A percentile compares a stretch with the other conserved stretches of the same genome.
phyloP scores from a whole-genome alignment of 1,284 basidiomycete species.

The Microbotryum intermedium region DNA sequence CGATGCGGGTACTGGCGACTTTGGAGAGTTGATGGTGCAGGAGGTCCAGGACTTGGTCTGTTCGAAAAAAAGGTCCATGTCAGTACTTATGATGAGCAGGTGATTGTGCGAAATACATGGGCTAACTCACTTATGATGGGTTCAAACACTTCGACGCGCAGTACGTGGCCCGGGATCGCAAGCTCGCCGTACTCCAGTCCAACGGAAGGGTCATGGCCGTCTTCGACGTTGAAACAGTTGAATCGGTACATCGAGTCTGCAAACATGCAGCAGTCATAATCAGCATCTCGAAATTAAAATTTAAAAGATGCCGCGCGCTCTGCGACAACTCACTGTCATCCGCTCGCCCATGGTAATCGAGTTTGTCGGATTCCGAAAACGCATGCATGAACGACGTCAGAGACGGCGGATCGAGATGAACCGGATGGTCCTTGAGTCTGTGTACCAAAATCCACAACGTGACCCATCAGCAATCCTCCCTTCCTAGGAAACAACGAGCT shows the following conservation, averaged over 20 bases:
- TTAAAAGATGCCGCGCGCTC: not conserved
- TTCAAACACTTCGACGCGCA: slow-evolving; percentile 68
- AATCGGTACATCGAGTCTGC: slow-evolving; percentile 70
- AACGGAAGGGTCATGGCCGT: slow-evolving; percentile 55
- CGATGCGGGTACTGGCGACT: slow-evolving; percentile 55
- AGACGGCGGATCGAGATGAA: slow-evolving; percentile 64
- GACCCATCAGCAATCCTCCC: slow-evolving; percentile 46
- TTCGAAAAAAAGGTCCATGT: not conserved
- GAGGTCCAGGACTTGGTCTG: slow-evolving; percentile 56
- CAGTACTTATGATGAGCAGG: too few relatives aligned
- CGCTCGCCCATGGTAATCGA: slow-evolving; percentile 54
- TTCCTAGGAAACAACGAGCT: slow-evolving; percentile 58
- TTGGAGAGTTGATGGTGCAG: slow-evolving; percentile 58
- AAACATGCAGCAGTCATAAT: not conserved
- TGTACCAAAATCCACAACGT: slow-evolving; percentile 37
- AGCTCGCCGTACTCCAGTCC: slow-evolving; percentile 69
- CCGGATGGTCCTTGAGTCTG: slow-evolving; percentile 59
- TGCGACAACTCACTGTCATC: slow-evolving; percentile 56
- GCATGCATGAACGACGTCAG: slow-evolving; percentile 69
- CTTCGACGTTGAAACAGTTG: slow-evolving; percentile 35
- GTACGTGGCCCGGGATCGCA: slow-evolving; percentile 61
- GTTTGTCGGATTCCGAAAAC: slow-evolving; percentile 61
- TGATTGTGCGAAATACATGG: not conserved
- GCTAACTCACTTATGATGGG: slow-evolving; percentile 50
- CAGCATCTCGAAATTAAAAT: not conserved